phyloP scores from a whole-genome alignment of 768 basidiomycete genomes.

The Mycena leptocephala region DNA sequence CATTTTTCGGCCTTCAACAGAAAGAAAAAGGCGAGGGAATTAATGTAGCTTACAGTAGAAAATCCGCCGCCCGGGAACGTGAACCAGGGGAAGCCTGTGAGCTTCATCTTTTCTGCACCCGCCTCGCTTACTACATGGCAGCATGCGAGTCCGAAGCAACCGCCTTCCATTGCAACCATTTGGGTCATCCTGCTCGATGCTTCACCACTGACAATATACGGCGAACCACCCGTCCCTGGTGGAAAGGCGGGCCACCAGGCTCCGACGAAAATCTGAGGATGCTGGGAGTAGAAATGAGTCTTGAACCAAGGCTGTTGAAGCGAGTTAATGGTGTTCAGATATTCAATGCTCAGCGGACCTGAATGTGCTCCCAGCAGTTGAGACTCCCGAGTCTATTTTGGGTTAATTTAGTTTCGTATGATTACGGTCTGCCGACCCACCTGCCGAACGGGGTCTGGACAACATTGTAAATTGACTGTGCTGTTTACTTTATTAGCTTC shows the following conservation, averaged over 20 bases:
- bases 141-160: conserved; percentile 48
- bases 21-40: background rate
- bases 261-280: conserved; percentile 49
- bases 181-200: conserved; percentile 49
- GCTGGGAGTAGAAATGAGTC: conserved; percentile 49
- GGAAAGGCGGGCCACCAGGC: conserved; percentile 51
- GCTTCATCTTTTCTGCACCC: conserved; percentile 48
- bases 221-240: conserved; percentile 42
- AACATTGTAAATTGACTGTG: conserved; percentile 49
- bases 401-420: background rate
- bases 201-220: conserved; percentile 48
- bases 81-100: conserved; percentile 48
- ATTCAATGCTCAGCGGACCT: conserved; percentile 21
- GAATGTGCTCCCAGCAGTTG: conserved; percentile 52
- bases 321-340: background rate
- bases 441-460: conserved; percentile 47
- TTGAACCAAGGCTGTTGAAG: conserved; percentile 44
- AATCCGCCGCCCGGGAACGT: conserved; percentile 47
- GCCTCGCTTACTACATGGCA: conserved; percentile 47
- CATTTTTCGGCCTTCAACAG: background rate
- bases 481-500: conserved; percentile 24
- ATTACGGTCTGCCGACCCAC: background rate
- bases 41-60: conserved; percentile 31
- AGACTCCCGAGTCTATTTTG: conserved; percentile 40
- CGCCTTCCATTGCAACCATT: conserved; percentile 49